phyloP scores from a whole-genome alignment of 768 basidiomycete species.

The Terana coerulea region DNA sequence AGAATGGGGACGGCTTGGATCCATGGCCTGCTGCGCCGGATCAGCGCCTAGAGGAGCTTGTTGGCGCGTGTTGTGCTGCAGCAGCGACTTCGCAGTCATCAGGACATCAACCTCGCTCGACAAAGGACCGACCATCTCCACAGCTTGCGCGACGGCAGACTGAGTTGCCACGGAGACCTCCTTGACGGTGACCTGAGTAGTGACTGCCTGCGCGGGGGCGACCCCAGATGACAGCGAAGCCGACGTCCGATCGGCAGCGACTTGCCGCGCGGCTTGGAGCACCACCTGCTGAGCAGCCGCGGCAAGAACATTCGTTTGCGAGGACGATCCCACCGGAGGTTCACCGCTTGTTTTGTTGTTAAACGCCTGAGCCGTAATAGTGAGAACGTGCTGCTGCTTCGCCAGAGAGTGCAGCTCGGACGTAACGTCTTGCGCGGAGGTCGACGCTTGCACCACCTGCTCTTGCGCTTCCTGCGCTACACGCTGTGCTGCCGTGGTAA shows the following conservation, averaged over 20 bases:
- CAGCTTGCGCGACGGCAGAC: slow-evolving; percentile 78
- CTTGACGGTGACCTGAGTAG: slow-evolving; percentile 43
- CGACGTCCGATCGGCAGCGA: slow-evolving; percentile 48
- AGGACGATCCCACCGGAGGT: slow-evolving; percentile 36
- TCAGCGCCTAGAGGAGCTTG: slow-evolving; percentile 23
- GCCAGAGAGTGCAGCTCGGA: slow-evolving; percentile 63
- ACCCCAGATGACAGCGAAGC: slow-evolving; percentile 40
- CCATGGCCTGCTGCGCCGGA: slow-evolving; percentile 25
- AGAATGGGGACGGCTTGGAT: slow-evolving; percentile 34
- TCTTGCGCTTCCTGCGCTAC: slow-evolving; percentile 73
- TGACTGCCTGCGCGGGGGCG: slow-evolving; percentile 24
- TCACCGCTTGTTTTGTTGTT: slow-evolving; percentile 64
- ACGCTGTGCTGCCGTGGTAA: slow-evolving; percentile 73
- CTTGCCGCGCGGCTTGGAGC: slow-evolving; percentile 65
- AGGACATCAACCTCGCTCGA: slow-evolving; percentile 81
- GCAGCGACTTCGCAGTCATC: slow-evolving; percentile 58
- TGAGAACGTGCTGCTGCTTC: slow-evolving; percentile 79
- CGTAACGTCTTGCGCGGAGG: slow-evolving; percentile 24
- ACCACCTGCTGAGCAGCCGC: slow-evolving; percentile 81
- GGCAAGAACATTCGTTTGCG: slow-evolving; percentile 54
- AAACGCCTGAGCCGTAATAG: slow-evolving; percentile 68
- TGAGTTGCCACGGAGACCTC: slow-evolving; percentile 63
- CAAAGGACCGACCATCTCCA: slow-evolving; percentile 66
- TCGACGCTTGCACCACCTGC: slow-evolving; percentile 56
- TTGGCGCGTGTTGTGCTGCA: slow-evolving; percentile 39